Conservation (phyloP, 2,329 filamentous ascomycete genomes). For the Microthyrium microscopicum region DNA sequence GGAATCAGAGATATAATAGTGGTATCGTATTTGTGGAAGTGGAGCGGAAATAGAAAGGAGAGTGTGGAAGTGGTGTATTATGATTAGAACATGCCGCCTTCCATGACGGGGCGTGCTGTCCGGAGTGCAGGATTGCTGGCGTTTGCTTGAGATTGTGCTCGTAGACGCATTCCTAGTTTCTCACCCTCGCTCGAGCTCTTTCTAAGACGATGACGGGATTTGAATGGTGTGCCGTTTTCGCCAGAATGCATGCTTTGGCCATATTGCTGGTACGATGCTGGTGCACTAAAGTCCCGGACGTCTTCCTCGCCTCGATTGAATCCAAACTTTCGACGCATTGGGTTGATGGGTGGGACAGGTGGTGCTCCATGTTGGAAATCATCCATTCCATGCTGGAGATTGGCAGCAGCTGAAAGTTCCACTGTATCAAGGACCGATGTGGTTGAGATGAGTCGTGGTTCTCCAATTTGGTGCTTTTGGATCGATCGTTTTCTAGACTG, state of each 20-base stretch:
- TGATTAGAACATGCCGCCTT: constrained; percentile 9
- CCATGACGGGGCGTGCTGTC: constrained; percentile 6
- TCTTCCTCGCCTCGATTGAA: constrained; percentile 19
- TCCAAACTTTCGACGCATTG: constrained; percentile 35
- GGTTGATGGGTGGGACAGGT: constrained; percentile 43
- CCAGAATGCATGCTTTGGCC: constrained; percentile 1
- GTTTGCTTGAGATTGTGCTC: constrained; percentile 18
- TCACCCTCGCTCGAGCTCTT: constrained; percentile 7
- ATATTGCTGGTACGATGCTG: background rate
- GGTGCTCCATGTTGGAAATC: too few relatives aligned
- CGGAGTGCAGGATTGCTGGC: constrained; percentile 8
- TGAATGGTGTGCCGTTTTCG: constrained; percentile 3
- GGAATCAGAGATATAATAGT: too few relatives aligned
- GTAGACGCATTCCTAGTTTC: constrained; percentile 12
- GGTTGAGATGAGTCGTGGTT: constrained; percentile 36
- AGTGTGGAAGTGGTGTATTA: too few relatives aligned
- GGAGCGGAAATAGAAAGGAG: too few relatives aligned
- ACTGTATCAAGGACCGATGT: constrained; percentile 43
- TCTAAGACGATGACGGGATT: constrained; percentile 5
- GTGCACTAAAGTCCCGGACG: constrained; percentile 1
- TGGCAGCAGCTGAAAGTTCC: constrained; percentile 38
- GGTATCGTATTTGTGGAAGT: too few relatives aligned
- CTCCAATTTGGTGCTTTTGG: constrained; percentile 45
- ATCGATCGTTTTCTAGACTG: constrained; percentile 38
- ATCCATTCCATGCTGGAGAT: constrained; percentile 35